Conservation (phyloP, 495 filamentous ascomycete genomes). For the Aspergillus avenaceus region DNA sequence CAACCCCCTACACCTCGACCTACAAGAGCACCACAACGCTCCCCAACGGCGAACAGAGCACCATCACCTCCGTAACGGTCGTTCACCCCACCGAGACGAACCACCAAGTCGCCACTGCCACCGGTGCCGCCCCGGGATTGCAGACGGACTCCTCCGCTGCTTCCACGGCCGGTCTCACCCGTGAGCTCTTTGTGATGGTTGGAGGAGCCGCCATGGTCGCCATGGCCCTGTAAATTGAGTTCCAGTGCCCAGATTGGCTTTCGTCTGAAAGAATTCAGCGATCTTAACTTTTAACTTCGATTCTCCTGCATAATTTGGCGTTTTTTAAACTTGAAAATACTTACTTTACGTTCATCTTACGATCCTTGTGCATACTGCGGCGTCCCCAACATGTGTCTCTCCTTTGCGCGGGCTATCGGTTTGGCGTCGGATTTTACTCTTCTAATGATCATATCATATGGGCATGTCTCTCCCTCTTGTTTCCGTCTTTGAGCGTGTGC, state of each 20-base stretch:
- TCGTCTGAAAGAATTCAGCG: no score
- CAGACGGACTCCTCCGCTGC: conserved; percentile 38
- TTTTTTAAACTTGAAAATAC: conserved; percentile 15
- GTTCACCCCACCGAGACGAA: conserved; percentile 31
- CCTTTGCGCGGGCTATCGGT: not conserved
- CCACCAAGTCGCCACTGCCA: conserved; percentile 19
- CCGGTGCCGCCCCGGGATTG: conserved; percentile 30
- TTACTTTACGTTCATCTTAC: conserved; percentile 10
- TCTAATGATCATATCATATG: not conserved
- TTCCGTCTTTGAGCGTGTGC: conserved; percentile 3
- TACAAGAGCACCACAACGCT: conserved; percentile 57
- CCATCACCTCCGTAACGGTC: conserved; percentile 46
- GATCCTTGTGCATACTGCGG: conserved; percentile 8
- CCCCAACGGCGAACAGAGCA: conserved; percentile 59
- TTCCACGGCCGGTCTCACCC: conserved; percentile 24
- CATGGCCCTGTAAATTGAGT: conserved; percentile 34
- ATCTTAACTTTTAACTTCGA: no score
- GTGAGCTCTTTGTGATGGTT: conserved; percentile 42
- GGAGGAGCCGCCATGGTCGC: conserved; percentile 38
- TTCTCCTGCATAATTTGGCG: not conserved
- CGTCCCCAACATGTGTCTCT: conserved; percentile 8
- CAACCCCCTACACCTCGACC: conserved; percentile 26
- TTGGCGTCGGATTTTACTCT: not conserved
- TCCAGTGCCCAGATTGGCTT: no score
- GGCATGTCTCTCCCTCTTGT: conserved; percentile 6